phyloP scores from a whole-genome alignment of 257 asterid species.

The Plantago elongata region DNA sequence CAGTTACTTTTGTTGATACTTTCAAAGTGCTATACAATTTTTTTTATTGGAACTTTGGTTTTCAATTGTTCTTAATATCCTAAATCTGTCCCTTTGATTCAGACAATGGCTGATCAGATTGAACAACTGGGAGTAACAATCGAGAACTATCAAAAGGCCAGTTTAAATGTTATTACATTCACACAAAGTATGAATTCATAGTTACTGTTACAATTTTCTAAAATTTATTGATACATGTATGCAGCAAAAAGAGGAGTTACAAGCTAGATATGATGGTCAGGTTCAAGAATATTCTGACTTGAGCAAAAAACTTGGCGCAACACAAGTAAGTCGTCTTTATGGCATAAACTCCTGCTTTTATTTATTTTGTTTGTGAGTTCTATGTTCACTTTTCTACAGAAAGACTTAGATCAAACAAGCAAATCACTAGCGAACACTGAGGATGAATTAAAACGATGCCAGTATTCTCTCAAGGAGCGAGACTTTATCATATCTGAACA shows the following conservation, averaged over 20 bases:
- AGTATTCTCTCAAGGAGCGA: slow-evolving; percentile 63
- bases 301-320: slow-evolving; percentile 52
- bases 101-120: slow-evolving; percentile 92
- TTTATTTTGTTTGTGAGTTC: slow-evolving; percentile 17
- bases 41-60: background rate
- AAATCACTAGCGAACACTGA: slow-evolving; percentile 53
- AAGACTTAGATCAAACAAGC: slow-evolving; percentile 50
- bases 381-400: slow-evolving; percentile 39
- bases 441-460: slow-evolving; percentile 46
- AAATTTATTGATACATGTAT: slow-evolving; percentile 4
- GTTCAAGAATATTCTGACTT: slow-evolving; percentile 57
- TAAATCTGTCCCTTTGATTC: slow-evolving; percentile 12
- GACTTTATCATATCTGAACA: slow-evolving; percentile 75
- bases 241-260: slow-evolving; percentile 65
- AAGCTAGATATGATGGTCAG: slow-evolving; percentile 46
- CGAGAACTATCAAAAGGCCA: slow-evolving; percentile 70
- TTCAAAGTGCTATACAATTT: slow-evolving; percentile 6
- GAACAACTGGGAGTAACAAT: slow-evolving; percentile 70
- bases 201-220: background rate
- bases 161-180: slow-evolving; percentile 6
- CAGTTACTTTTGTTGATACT: background rate
- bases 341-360: background rate
- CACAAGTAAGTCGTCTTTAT: slow-evolving; percentile 42
- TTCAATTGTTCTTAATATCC: slow-evolving; percentile 1
- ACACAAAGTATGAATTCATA: background rate